These are phyloP conservation scores for Oryza glaberrima DNA, from an alignment of 176 grass and related monocot species.

Conservation along the genomic window DNA sequence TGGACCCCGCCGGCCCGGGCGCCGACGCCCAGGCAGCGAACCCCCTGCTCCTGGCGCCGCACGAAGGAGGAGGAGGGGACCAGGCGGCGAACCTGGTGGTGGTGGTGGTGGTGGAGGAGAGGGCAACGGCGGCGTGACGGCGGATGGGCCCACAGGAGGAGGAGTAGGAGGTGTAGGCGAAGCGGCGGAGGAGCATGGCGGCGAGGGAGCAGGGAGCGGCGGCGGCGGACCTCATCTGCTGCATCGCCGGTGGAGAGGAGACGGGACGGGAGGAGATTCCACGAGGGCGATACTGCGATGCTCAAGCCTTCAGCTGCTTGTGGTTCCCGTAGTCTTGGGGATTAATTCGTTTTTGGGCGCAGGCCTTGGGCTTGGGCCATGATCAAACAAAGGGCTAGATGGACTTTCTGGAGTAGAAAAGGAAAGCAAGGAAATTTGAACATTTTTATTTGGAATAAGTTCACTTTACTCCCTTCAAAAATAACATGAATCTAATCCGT, in stretches of 20 bases:
- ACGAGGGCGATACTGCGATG: not conserved
- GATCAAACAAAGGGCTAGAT: not conserved
- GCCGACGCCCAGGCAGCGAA: conserved; percentile 48
- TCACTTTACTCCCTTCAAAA: too few species aligned
- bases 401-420: not conserved
- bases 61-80: not conserved
- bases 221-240: conserved; percentile 53
- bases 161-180: conserved; percentile 5
- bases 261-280: conserved; percentile 19
- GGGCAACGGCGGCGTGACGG: conserved; percentile 1
- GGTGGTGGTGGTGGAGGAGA: conserved; percentile 1
- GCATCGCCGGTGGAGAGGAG: conserved; percentile 17
- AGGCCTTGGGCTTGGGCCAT: not conserved
- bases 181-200: conserved; percentile 31
- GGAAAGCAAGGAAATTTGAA: too few species aligned
- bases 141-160: not conserved
- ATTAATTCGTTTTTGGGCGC: not conserved
- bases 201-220: conserved; percentile 45
- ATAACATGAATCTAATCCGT: too few species aligned
- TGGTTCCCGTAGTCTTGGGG: not conserved
- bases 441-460: too few species aligned
- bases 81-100: conserved; percentile 11
- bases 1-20: conserved; percentile 28
- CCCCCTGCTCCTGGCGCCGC: conserved; percentile 1
- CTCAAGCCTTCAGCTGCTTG: not conserved